Base-by-base conservation (phyloP, 805 yeast species). In the Myxozyma neotropica region DNA sequence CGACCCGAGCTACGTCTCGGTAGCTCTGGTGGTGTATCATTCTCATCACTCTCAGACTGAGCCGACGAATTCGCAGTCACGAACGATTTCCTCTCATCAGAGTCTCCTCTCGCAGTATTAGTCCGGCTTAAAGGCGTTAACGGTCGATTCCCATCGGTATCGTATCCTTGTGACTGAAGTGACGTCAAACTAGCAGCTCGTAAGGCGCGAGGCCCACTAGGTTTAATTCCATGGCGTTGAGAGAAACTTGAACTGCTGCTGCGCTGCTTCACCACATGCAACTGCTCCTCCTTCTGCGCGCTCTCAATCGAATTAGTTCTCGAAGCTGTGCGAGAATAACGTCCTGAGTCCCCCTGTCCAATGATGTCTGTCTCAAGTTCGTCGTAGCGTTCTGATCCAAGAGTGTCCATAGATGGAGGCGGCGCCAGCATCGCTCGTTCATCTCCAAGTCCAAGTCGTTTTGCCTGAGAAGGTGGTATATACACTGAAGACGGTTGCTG, bases 401-500 rank as follows among this genome's bases (percentile, higher is more conserved):
- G 33, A 4, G 47, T 10, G 6, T 43, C 57, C 10, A 21, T n/a
- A 19, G 46, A 43, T 15, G 36, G 39, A 17, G 54, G 46, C 17
- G 54, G 54, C n/a, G n/a, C n/a, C n/a, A n/a, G n/a, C n/a, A n/a
- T n/a, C n/a, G n/a, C n/a, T n/a, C n/a, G n/a, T 21, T 36, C 44
- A 15, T 21, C 23, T 23, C 36, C 17, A 19, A 13, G 24, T 13
- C 44, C 55, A 31, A 51, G 40, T 17, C 38, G 38, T 27, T 48
- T 26, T 7, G 42, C 43, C 15, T 36, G 42, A 8, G 43, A 35
- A 13, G 63, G 50, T 2, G 53, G 38, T 7, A 61, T 61, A 26
- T 61, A 61, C 12, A 61, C 57, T n/a, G 61, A 61, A 38, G 58
- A 57, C 6, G 65, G 62, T 33, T 58, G 64, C 45, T 57, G 62